These are phyloP conservation scores for Hypoxylon fragiforme DNA, from an alignment of 495 filamentous ascomycete genomes.

Conservation along the genomic window DNA sequence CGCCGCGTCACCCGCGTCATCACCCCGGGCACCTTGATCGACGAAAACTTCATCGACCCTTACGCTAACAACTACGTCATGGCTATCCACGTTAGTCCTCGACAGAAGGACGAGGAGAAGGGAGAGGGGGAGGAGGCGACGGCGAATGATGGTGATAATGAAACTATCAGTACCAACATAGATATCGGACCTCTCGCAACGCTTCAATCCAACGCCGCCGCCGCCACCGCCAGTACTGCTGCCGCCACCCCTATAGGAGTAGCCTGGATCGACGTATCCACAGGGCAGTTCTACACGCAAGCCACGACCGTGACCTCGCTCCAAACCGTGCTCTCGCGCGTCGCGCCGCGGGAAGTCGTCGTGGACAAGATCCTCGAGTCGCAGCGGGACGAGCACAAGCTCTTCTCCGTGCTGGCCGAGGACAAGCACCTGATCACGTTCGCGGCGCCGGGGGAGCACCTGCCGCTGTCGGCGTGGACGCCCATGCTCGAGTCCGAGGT, in stretches of 20 bases:
- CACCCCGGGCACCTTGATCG: constrained; percentile 92
- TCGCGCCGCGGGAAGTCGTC: constrained; percentile 84
- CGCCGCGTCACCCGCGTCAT: constrained; percentile 83
- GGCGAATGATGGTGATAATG: too few species aligned
- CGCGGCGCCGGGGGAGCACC: constrained; percentile 47
- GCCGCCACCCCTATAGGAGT: constrained; percentile 66
- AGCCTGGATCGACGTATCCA: constrained; percentile 94
- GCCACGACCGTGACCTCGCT: constrained; percentile 72
- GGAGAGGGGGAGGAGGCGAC: too few species aligned
- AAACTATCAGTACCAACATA: constrained; percentile 4
- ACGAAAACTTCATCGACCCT: constrained; percentile 95
- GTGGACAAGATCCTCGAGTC: constrained; percentile 65
- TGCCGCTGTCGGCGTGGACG: constrained; percentile 68
- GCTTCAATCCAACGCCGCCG: constrained; percentile 35
- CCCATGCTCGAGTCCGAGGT: constrained; percentile 73
- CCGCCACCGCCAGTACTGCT: too few species aligned
- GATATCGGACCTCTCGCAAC: constrained; percentile 7
- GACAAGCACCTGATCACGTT: constrained; percentile 64
- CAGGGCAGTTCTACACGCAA: constrained; percentile 90
- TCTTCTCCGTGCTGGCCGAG: constrained; percentile 54
- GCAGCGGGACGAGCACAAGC: constrained; percentile 42
- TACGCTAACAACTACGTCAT: constrained; percentile 91
- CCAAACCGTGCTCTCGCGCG: constrained; percentile 75
- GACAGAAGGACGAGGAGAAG: constrained; percentile 21
- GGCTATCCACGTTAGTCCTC: constrained; percentile 60